A percentile compares a stretch with the other conserved stretches of the same genome.
phyloP scores from a whole-genome alignment of 345 rosid species.

The Salix dunnii region DNA sequence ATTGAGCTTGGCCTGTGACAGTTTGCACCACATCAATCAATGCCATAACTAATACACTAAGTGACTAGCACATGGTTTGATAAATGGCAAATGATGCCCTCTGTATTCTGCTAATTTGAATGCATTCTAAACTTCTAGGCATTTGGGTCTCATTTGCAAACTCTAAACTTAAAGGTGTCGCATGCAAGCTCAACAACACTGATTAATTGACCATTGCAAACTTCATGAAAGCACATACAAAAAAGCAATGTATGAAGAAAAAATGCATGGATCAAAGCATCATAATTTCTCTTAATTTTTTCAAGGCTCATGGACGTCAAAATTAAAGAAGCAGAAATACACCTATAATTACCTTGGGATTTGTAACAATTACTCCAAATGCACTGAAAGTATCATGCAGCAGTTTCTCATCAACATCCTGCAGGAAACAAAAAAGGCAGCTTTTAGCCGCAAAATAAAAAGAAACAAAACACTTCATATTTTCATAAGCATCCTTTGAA shows the following conservation, averaged over 20 bases:
- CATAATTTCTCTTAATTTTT: background rate
- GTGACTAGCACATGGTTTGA: background rate
- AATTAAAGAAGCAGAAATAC: background rate
- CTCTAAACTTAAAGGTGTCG: background rate
- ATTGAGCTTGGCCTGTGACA: no score
- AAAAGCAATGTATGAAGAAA: background rate
- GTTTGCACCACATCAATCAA: background rate
- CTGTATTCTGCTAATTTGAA: background rate
- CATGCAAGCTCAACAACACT: background rate
- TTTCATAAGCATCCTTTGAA: background rate
- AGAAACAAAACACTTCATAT: background rate
- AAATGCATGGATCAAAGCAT: background rate
- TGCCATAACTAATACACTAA: background rate
- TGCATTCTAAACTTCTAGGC: background rate
- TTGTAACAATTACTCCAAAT: constrained; percentile 90
- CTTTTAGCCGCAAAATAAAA: constrained; percentile 15
- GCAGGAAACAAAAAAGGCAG: constrained; percentile 17
- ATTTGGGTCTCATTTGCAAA: background rate
- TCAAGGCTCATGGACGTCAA: background rate
- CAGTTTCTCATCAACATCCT: constrained; percentile 99
- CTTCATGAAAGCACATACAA: background rate
- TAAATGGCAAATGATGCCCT: background rate
- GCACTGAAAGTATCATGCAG: constrained; percentile 97
- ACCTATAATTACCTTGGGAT: constrained; percentile 71
- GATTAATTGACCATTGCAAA: background rate